Conservation (phyloP, 441 rosid genomes). For the Pelargonium fulgidum region DNA sequence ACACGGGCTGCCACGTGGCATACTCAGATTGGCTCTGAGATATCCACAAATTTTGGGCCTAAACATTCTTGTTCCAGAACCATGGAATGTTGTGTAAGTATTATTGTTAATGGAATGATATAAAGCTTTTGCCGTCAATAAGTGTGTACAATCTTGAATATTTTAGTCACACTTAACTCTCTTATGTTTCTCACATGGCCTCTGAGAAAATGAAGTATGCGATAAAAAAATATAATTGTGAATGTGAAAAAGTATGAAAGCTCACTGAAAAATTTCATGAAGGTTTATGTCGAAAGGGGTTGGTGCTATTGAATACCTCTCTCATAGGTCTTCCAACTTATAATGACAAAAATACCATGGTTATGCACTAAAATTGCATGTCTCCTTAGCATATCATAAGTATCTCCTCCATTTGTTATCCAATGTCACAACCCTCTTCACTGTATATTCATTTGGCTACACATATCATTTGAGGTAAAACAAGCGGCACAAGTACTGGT, state of each 20-base stretch:
- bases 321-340: background rate
- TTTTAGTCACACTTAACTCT: background rate
- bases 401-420: background rate
- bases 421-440: background rate
- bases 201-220: conserved; percentile 1
- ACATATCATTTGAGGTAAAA: background rate
- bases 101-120: conserved; percentile 18
- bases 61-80: conserved; percentile 96
- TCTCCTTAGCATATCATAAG: background rate
- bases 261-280: conserved; percentile 1
- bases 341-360: background rate
- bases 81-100: conserved; percentile 94
- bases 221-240: background rate
- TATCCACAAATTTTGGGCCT: too few species aligned
- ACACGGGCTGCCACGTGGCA: too few species aligned
- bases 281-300: background rate
- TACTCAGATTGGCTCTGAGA: too few species aligned
- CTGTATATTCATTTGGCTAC: background rate
- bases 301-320: background rate
- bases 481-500: background rate
- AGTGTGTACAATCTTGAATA: background rate
- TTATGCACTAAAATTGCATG: background rate
- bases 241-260: background rate
- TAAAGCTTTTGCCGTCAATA: background rate
- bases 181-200: background rate